Conservation (phyloP, 208 protist species). For the Trypanosoma cruzi region DNA sequence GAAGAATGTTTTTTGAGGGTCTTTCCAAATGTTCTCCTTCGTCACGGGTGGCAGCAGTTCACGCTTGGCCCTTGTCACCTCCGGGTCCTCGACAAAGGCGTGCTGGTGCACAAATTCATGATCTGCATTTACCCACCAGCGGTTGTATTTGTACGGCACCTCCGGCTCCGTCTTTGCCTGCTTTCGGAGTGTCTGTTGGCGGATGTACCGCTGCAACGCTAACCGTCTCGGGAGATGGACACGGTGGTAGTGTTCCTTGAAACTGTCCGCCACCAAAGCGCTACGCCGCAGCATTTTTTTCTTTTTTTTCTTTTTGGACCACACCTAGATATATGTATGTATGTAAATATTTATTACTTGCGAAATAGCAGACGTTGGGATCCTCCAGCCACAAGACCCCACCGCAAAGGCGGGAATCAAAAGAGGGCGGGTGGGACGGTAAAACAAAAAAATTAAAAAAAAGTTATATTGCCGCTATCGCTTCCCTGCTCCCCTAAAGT, state of each 20-base stretch:
- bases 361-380: too few species aligned
- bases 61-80: constrained; percentile 67
- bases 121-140: constrained; percentile 91
- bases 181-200: constrained; percentile 38
- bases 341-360: too few species aligned
- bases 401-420: too few species aligned
- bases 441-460: too few species aligned
- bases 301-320: too few species aligned
- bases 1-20: constrained; percentile 87
- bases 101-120: constrained; percentile 92
- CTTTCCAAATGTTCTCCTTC: constrained; percentile 85
- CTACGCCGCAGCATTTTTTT: constrained; percentile 59
- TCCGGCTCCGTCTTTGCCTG: constrained; percentile 35
- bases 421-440: too few species aligned
- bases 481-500: too few species aligned
- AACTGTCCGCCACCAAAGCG: constrained; percentile 62
- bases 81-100: constrained; percentile 86
- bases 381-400: too few species aligned
- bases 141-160: constrained; percentile 89
- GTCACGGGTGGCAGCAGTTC: constrained; percentile 67
- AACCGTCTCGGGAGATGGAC: constrained; percentile 82
- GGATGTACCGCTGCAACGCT: constrained; percentile 75
- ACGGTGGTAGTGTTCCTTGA: constrained; percentile 91
- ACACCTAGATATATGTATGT: constrained; percentile 9
- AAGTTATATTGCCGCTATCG: too few species aligned